Conservation (phyloP, 192 early-diverging fungal species). For the Mortierella claussenii region DNA sequence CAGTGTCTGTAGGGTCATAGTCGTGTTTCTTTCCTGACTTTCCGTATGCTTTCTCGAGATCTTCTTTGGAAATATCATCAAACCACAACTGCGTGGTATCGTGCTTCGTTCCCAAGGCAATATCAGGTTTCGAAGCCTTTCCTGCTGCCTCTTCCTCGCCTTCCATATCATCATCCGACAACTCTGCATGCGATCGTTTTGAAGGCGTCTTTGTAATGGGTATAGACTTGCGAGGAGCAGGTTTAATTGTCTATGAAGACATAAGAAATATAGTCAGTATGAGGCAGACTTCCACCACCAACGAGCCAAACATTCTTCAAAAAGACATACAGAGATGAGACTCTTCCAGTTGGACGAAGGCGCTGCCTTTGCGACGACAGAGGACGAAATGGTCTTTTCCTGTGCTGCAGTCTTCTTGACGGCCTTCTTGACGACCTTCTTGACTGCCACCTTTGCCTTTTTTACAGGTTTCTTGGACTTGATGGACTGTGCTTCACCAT, state of each 20-base stretch:
- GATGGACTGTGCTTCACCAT: not conserved
- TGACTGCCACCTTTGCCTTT: not conserved
- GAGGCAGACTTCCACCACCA: no score
- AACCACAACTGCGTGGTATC: constrained; percentile 63
- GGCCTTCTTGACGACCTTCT: constrained; percentile 21
- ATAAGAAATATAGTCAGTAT: not conserved
- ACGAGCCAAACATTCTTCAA: constrained; percentile 1
- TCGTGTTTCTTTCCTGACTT: constrained; percentile 36
- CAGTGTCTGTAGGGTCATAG: constrained; percentile 48
- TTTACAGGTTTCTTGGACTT: constrained; percentile 1
- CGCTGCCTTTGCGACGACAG: constrained; percentile 31
- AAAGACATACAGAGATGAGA: constrained; percentile 47
- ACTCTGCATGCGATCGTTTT: constrained; percentile 30
- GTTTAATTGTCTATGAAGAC: constrained; percentile 32
- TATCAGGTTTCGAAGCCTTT: constrained; percentile 6
- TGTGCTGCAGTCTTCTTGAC: constrained; percentile 9
- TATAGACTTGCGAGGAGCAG: constrained; percentile 40
- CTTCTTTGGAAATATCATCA: constrained; percentile 62
- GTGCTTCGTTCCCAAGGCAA: constrained; percentile 24
- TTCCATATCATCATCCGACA: constrained; percentile 44
- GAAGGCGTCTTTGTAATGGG: constrained; percentile 20
- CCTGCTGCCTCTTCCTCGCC: constrained; percentile 16
- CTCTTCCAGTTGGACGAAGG: constrained; percentile 67
- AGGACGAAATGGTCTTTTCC: constrained; percentile 23
- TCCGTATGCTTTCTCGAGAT: constrained; percentile 58